Evolutionary conservation across 805 yeast genomes (phyloP), one percentile per base, ranked within the genome.

Genomic region (Metschnikowia dekortorum): DNA sequence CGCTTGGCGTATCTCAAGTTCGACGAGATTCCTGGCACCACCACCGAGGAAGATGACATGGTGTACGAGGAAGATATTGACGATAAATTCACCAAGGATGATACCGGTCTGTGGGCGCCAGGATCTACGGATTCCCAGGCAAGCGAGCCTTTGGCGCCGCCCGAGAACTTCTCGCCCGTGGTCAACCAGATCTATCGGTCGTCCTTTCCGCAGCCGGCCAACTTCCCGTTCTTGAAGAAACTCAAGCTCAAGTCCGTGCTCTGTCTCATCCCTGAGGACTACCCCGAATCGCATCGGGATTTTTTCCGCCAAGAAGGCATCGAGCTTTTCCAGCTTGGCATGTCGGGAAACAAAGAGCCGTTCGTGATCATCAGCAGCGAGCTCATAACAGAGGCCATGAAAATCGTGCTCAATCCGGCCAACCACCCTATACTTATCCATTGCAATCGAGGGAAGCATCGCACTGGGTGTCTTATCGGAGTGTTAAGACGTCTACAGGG

Each of bases 401-500:
- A 85, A 62, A 85, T 90, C 33, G 88, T 89, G 11, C 66, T 89
- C 13, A 77, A 94, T 61, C 97, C 97, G 0, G 83, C 65, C 22
- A 92, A 94, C 67, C 98, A 90, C 51, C 99, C 99, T 1, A 74
- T 94, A 10, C 72, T 94, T 55, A 88, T 94, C 40, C 99, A 94
- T 67, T 94, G 99, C 69, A 94, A 94, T 69, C 74, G 97, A 52
- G 99, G 99, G 9, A 94, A 92, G 66, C 99, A 94, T 66, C 77
- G 99, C 58, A 94, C 99, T 0, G 99, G 99, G 0, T 94, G 98
- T 66, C 74, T 94, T 13, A 91, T 94, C 31, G 99, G 99, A 2
- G 92, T 97, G 62, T 76, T 94, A 33, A 72, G 99, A 53, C 76
- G 94, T 59, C 69, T 91, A 47, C 98, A 92, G 63, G 83, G 84